Evolutionary conservation across 441 rosid species (phyloP), one percentile per base, ranked within the genome.

Genomic region (Jatropha multifida): DNA sequence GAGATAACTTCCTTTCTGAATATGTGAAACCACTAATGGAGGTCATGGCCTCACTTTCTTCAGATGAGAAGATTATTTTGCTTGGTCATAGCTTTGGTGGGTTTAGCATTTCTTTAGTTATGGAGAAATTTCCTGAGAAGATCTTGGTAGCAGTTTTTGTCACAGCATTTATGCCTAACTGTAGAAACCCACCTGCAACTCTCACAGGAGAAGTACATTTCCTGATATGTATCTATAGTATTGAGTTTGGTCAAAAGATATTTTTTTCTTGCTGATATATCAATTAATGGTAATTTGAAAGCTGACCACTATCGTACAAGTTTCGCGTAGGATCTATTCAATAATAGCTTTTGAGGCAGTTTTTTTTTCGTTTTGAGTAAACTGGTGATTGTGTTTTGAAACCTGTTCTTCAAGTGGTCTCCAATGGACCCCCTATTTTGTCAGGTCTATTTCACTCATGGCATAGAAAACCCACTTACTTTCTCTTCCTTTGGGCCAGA

Each of bases 41-140:
- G 2, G 46, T 44, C 68, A 72, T 72, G 66, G 66, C 18, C 17
- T 71, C 76, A 20, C 70, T 75, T 0, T 58, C 76, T 23, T 32
- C 41, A 4, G 75, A 68, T 5, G 81, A 80, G 51, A 80, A 56
- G 54, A 81, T 78, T 66, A 75, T 77, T 20, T 72, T 78, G 48
- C 83, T 80, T 3, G 86, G 81, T 18, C 81, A 78, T 52, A 83
- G 82, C 61, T n/a, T 66, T 59, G 82, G 81, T 38, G 86, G 82
- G 18, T 14, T 44, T 4, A 8, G 13, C 68, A 18, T 81, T 55
- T 55, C 86, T 10, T 54, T 70, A 51, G 77, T 79, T 66, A 81
- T 79, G 86, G 83, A 83, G 68, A 74, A 23, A 58, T 81, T 79
- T 52, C 83, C 76, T 1, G 70, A 75, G 27, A 56, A 56, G n/a